Base-by-base conservation (phyloP, 2,329 filamentous ascomycete genomes). In the Beauveria asiatica region DNA sequence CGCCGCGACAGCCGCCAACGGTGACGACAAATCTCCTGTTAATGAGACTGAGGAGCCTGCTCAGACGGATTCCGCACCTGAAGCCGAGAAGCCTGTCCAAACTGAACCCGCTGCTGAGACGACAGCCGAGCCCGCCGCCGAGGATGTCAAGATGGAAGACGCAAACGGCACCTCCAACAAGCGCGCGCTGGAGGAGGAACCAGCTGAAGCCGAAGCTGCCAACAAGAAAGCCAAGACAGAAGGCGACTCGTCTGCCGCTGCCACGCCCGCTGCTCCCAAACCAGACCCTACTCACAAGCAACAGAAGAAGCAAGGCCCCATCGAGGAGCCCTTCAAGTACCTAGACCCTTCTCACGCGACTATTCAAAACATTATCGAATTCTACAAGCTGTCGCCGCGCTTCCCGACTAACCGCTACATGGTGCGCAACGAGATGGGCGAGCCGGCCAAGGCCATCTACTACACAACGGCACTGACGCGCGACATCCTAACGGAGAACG, bases 311-410 rank as follows among this genome's bases (percentile, higher is more conserved):
- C 80, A 79, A 62, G 79, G 78, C 53, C 83, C 83, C 17, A 81
- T 86, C 65, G 94, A 97, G 73, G 94, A 99, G 72, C 90, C 92
- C 5, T 99, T 96, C 81, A 97, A 96, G 71, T 99, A 92, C 70
- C 82, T 99, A 45, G 74, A 86, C 9, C 75, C 84, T 0, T 81
- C 87, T 27, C 90, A 97, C 71, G 77, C 85, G 2, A 90, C 94
- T 62, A 86, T 99, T 58, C 73, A 85, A 63, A 80, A 82, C 59
- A 93, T 99, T 69, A 88, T 86, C 68, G 73, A 83, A 2, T 97
- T 97, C 76, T 99, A 97, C 77, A 81, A 88, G 57, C 80, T 97
- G 64, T 92, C 90, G 0, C 73, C 85, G 0, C 86, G 88, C 52
- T 99, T 99, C 78, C 94, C 94, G 0, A 81, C 86, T 23, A 89